phyloP scores from a whole-genome alignment of 805 yeast genomes.

The Candida krabiensis region DNA sequence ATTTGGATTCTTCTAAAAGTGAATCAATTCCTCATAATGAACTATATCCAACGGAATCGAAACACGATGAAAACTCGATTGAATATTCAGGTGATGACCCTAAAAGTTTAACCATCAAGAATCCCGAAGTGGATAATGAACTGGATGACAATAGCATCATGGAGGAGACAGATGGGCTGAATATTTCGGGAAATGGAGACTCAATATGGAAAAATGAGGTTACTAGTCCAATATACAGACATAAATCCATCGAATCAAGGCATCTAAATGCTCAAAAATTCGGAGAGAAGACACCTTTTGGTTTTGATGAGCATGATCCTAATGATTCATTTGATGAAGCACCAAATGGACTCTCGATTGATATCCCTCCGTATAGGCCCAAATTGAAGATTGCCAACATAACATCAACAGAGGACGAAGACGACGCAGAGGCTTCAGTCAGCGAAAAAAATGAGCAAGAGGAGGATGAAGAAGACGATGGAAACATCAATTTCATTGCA shows the following conservation, averaged over 20 bases:
- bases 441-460: slow-evolving; percentile 1
- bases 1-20: too few relatives aligned
- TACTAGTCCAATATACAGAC: slow-evolving; percentile 13
- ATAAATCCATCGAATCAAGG: slow-evolving; percentile 13
- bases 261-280: not conserved
- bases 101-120: slow-evolving; percentile 3
- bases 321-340: too few relatives aligned
- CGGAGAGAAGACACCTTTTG: too few relatives aligned
- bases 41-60: slow-evolving; percentile 11
- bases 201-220: slow-evolving; percentile 2
- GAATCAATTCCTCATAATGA: too few relatives aligned
- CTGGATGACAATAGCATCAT: not conserved
- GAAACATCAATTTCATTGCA: slow-evolving; percentile 34
- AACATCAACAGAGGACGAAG: too few relatives aligned
- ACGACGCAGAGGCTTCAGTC: not conserved
- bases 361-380: too few relatives aligned
- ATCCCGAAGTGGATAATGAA: slow-evolving; percentile 3
- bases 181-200: not conserved
- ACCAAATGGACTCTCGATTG: too few relatives aligned
- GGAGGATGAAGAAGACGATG: slow-evolving; percentile 23
- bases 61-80: slow-evolving; percentile 3
- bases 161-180: not conserved
- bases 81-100: not conserved
- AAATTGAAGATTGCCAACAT: too few relatives aligned
- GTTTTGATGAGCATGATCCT: too few relatives aligned